Evolutionary conservation across 768 basidiomycete genomes (phyloP).

Genomic region (Lactarius psammicola): DNA sequence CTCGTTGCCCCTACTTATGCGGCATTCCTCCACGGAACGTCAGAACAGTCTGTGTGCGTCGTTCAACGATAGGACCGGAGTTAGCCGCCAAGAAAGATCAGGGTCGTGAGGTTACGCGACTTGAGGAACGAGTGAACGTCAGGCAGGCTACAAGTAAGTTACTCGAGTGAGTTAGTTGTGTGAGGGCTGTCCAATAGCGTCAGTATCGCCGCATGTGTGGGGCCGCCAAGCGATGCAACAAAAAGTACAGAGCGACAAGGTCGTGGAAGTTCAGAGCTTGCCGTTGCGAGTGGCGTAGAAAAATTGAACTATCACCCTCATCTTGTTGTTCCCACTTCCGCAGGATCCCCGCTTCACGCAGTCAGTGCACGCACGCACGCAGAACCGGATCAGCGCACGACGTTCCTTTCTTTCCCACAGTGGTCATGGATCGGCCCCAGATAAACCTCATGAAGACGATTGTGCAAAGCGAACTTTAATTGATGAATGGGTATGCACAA

Average conservation of each 20-base stretch:
- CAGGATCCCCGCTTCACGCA: neutral
- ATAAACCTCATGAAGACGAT: neutral
- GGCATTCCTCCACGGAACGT: neutral
- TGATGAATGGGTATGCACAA: neutral
- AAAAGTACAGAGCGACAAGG: neutral
- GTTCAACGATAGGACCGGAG: no score
- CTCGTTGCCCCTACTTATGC: neutral
- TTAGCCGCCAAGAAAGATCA: neutral
- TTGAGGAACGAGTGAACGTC: neutral
- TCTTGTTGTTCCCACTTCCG: neutral
- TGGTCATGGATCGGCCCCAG: neutral
- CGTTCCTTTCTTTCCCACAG: conserved; percentile 14
- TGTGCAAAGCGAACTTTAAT: neutral
- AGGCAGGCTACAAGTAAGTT: neutral
- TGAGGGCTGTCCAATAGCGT: neutral
- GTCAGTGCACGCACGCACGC: neutral
- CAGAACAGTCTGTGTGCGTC: no score
- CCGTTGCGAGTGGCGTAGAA: neutral
- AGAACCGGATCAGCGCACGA: conserved; percentile 16
- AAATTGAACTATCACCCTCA: neutral
- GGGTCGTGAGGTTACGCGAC: neutral
- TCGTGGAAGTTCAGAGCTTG: neutral
- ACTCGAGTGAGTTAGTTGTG: neutral
- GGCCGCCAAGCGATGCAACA: conserved; percentile 1
- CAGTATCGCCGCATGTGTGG: neutral